Evolutionary conservation across 768 basidiomycete genomes (phyloP).

Genomic region (Lyophyllum decastes): DNA sequence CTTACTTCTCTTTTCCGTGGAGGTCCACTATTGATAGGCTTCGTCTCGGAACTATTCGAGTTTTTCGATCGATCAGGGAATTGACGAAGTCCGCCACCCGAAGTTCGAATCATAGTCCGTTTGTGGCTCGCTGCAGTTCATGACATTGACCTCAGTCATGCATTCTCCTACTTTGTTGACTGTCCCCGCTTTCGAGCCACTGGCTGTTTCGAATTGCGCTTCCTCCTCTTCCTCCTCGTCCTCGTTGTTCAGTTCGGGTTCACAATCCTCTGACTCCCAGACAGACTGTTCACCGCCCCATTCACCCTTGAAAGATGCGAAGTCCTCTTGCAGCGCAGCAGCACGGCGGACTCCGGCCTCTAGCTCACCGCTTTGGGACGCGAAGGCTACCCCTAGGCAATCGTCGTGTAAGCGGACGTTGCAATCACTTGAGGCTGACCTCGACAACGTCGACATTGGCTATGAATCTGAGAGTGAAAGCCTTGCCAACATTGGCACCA

Average conservation of each 20-base stretch:
- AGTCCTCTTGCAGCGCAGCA: neutral
- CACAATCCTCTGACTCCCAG: slow-evolving; percentile 15
- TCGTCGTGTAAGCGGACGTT: neutral
- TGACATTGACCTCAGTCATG: neutral
- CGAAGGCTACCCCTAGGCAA: slow-evolving; percentile 8
- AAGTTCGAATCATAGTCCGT: neutral
- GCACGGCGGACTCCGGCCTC: neutral
- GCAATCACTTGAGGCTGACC: neutral
- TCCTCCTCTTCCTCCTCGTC: slow-evolving; percentile 10
- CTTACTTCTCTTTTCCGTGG: neutral
- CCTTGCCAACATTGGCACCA: neutral
- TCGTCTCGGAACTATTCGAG: too few species aligned
- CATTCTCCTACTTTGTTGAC: slow-evolving; percentile 1
- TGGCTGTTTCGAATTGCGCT: slow-evolving; percentile 16
- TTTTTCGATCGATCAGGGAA: too few species aligned
- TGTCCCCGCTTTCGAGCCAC: slow-evolving; percentile 14
- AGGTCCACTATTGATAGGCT: too few species aligned
- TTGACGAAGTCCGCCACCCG: too few species aligned
- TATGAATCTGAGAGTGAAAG: slow-evolving; percentile 19
- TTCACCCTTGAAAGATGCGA: slow-evolving; percentile 1
- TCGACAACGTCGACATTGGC: slow-evolving; percentile 10
- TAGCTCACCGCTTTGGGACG: neutral
- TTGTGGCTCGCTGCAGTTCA: neutral
- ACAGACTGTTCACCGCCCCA: slow-evolving; percentile 16
- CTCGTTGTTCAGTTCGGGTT: slow-evolving; percentile 12